Evolutionary conservation across 345 rosid species (phyloP), one percentile per base, ranked within the genome.

Genomic region (Fremontodendron californicum): DNA sequence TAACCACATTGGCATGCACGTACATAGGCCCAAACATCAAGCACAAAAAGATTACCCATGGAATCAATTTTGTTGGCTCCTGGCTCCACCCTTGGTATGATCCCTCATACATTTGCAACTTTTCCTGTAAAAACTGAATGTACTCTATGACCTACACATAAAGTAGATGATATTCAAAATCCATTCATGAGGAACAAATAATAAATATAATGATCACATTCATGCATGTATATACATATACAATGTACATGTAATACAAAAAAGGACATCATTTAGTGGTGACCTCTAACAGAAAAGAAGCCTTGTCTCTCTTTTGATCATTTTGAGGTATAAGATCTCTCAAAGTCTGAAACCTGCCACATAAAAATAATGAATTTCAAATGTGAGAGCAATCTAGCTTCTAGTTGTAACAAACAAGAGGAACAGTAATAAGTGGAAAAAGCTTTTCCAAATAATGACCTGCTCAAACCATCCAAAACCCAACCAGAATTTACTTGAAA

Each of bases 251-350:
- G 4, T 16, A 46, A 19, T 33, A 37, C 40, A 18, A 39, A 7
- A 39, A 51, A 74, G 35, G 80, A 39, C n/a, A 12, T 46, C 51
- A 51, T 9, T 33, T 43, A 71, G 33, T 1, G 19, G 39, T 29
- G 18, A 90, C 95, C 94, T 94, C 97, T 74, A 90, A 81, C 31
- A 92, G 83, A 73, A 94, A 85, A 1, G 97, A 94, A 31, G 97
- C 95, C 87, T 89, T 92, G 74, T 92, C 98, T 76, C 91, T 87
- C 81, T 89, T 94, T 29, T 90, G 95, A 75, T 93, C 95, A 81
- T 84, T 84, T 73, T 86, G 97, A 57, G 98, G 95, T 67, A 93
- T 89, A 31, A 93, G 86, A 78, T 83, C 90, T 86, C 96, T 92
- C 83, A 93, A 85, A 76, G 75, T 81, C 81, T 93, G 98, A 82